Conservation (phyloP, 768 basidiomycete species). For the Amanita pseudoporphyria region DNA sequence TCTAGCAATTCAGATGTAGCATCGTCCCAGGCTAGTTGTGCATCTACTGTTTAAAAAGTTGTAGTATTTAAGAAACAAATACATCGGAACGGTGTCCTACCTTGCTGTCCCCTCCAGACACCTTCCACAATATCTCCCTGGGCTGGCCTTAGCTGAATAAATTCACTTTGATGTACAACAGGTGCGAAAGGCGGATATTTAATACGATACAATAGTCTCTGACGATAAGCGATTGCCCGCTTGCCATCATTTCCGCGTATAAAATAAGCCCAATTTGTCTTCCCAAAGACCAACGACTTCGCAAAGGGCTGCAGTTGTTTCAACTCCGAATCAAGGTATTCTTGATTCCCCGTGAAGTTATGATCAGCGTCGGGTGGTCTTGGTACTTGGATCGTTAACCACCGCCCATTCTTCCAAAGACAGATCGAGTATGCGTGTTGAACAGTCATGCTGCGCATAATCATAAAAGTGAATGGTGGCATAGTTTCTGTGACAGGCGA, state of each 20-base stretch:
- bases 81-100: constrained; percentile 1
- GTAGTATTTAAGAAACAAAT: neutral
- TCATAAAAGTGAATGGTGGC: too few species aligned
- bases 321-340: neutral
- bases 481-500: too few species aligned
- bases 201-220: constrained; percentile 16
- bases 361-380: too few species aligned
- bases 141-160: constrained; percentile 25
- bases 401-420: too few species aligned
- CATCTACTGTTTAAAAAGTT: constrained; percentile 19
- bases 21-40: constrained; percentile 16
- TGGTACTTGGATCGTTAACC: too few species aligned
- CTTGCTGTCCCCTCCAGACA: constrained; percentile 28
- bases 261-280: constrained; percentile 28
- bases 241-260: constrained; percentile 19
- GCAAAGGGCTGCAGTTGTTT: neutral
- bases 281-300: constrained; percentile 15
- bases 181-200: constrained; percentile 26
- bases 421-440: too few species aligned
- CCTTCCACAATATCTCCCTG: constrained; percentile 21
- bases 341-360: too few species aligned
- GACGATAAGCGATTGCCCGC: constrained; percentile 18
- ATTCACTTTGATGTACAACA: constrained; percentile 27
- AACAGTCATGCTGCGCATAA: too few species aligned
- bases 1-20: constrained; percentile 7